Evolutionary conservation across 1,284 basidiomycete genomes (phyloP), one percentile per base, ranked within the genome.

Genomic region (Rhodotorula sp.): DNA sequence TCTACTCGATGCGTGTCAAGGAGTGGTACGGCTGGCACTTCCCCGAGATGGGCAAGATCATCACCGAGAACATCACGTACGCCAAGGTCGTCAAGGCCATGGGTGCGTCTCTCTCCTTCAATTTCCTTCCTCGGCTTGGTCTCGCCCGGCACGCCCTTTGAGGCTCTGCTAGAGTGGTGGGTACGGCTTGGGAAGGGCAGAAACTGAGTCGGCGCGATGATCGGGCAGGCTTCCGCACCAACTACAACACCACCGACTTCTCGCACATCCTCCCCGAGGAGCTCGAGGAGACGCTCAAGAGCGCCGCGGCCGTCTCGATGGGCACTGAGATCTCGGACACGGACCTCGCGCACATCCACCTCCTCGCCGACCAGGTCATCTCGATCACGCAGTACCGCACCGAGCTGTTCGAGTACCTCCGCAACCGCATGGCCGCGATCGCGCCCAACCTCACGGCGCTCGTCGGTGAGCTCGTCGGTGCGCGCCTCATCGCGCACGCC

Each of bases 11-110:
- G 96, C 88, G 96, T 80, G 93, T 97, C 68, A 98, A 98, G 88
- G 96, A 98, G 87, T 99, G 96, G 96, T 99, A 98, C 80, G 96
- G 96, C 41, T 99, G 96, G 96, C 96, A 99, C 85, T 98, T 98
- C 87, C 96, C 96, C 16, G 96, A 99, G 84, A 93, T 99, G 91
- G 92, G 90, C 78, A 98, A 98, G 85, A 97, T 99, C 82, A 91
- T 98, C 77, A 88, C 90, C 75, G 96, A 99, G 85, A 99, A 97
- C 84, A 85, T 96, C 67, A 94, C 95, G 41, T 99, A 98, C 82
- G 93, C 97, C 71, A 96, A 94, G 83, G 89, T 91, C 70, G 88
- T 97, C 78, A 89, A 89, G 76, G 82, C 85, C 52, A 94, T 97
- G 92, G 93, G 34, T 34, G 34, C 34, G 34, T 34, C 34, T 34